Conservation (phyloP, 768 basidiomycete genomes). For the Tephrocybe sp. region DNA sequence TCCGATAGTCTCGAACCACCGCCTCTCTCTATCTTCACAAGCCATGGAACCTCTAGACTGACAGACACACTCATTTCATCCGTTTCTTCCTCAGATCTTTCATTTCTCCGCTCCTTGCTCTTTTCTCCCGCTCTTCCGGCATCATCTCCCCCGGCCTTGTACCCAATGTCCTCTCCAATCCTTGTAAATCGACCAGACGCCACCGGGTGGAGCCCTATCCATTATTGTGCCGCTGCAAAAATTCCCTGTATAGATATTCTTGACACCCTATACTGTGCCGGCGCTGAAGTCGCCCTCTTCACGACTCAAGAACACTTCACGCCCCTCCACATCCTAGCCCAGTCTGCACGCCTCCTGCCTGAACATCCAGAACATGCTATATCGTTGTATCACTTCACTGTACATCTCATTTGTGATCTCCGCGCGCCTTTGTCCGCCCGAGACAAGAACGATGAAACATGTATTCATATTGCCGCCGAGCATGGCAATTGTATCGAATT, state of each 20-base stretch:
- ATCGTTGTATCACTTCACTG: slow-evolving; percentile 55
- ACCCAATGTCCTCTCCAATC: slow-evolving; percentile 46
- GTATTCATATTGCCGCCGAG: slow-evolving; percentile 79
- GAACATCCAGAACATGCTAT: slow-evolving; percentile 33
- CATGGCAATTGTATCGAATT: slow-evolving; percentile 66
- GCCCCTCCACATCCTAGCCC: slow-evolving; percentile 67
- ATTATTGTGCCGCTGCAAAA: slow-evolving; percentile 60
- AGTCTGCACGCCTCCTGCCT: slow-evolving; percentile 30
- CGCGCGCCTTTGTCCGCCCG: slow-evolving; percentile 66
- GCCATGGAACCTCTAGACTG: slow-evolving; percentile 38
- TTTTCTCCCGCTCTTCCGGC: slow-evolving; percentile 45
- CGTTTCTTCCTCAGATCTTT: slow-evolving; percentile 47
- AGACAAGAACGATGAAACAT: slow-evolving; percentile 72
- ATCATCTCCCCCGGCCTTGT: slow-evolving; percentile 39
- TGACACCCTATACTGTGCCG: slow-evolving; percentile 73
- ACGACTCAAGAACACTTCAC: slow-evolving; percentile 65
- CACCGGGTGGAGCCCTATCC: slow-evolving; percentile 73
- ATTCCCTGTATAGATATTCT: slow-evolving; percentile 61
- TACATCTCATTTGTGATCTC: slow-evolving; percentile 70
- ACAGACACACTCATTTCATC: slow-evolving; percentile 57
- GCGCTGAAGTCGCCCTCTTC: slow-evolving; percentile 73
- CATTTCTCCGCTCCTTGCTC: slow-evolving; percentile 53
- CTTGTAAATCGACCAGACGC: slow-evolving; percentile 71
- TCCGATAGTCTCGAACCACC: slow-evolving; percentile 40
- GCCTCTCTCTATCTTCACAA: slow-evolving; percentile 40